These are phyloP conservation scores for Trichophyton equinum DNA, from an alignment of 2,329 filamentous ascomycete species.

Conservation along the genomic window DNA sequence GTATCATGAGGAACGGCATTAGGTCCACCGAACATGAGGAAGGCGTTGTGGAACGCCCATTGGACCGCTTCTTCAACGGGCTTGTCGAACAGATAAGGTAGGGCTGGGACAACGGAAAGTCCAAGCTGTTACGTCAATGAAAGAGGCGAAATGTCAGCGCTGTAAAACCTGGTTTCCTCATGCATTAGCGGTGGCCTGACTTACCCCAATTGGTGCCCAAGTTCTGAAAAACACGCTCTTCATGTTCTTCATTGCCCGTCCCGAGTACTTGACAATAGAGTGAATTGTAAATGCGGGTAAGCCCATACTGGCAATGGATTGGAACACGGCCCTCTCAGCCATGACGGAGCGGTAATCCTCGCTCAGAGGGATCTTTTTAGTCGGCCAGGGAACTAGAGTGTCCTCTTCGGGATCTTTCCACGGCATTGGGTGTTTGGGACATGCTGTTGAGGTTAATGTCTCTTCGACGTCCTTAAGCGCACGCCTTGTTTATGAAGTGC, in stretches of 20 bases:
- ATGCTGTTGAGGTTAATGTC: slow-evolving; percentile 6
- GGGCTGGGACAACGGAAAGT: slow-evolving; percentile 63
- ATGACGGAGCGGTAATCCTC: slow-evolving; percentile 89
- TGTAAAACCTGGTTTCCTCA: too few relatives aligned
- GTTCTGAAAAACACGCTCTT: slow-evolving; percentile 67
- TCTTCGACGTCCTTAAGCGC: not conserved
- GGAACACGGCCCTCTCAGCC: slow-evolving; percentile 81
- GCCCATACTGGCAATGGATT: slow-evolving; percentile 84
- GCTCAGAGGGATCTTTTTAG: slow-evolving; percentile 51
- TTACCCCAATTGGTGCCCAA: slow-evolving; percentile 81
- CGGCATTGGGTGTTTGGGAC: slow-evolving; percentile 16
- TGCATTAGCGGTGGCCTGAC: slow-evolving; percentile 24
- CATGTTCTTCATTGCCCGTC: slow-evolving; percentile 66
- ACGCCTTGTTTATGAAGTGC: not conserved
- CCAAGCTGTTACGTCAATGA: slow-evolving; percentile 37
- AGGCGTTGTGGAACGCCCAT: slow-evolving; percentile 74
- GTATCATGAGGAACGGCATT: slow-evolving; percentile 35
- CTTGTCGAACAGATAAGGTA: slow-evolving; percentile 77
- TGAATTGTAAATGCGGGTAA: slow-evolving; percentile 90
- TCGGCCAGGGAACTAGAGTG: slow-evolving; percentile 25
- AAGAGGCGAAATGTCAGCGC: not conserved
- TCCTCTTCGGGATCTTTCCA: slow-evolving; percentile 20
- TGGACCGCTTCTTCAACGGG: slow-evolving; percentile 88
- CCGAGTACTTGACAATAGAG: slow-evolving; percentile 80
- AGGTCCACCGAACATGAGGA: slow-evolving; percentile 58